Evolutionary conservation across 306 rosid genomes (phyloP), one percentile per base, ranked within the genome.

Genomic region (Hippophae tibetana): DNA sequence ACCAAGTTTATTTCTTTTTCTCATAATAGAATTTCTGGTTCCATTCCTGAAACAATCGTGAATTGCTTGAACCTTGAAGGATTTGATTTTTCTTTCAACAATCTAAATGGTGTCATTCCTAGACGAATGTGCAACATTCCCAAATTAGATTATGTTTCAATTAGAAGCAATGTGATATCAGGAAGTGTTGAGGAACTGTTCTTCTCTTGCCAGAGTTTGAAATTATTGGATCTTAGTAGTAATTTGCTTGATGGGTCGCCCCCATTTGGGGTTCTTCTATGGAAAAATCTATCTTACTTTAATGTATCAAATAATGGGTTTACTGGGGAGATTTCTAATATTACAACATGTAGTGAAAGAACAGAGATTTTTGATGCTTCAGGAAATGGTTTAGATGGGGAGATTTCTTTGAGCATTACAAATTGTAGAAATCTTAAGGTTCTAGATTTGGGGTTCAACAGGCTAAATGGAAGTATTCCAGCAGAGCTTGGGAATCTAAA

Each of bases 81-180:
- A 11, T 86, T 88, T 79, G 99, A 93, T 79, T 84, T 93, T 73
- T 93, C 97, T 11, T 84, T 79, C 78, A 93, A 93, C 68, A 81
- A 84, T 70, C 84, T 88, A 25, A 86, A 74, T 4, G 94, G 99
- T 55, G 79, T 58, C 65, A 73, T 93, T 60, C 97, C 99, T 61
- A 59, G 62, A 8, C 42, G 67, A 44, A 47, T 86, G 14, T 93
- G 97, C 60, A 78, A 66, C 56, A 86, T 93, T 80, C 89, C 89
- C 3, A 75, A 73, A 60, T 76, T 93, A 40, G 84, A 82, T 38
- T 88, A 78, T 65, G 69, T 93, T 48, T 80, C 92, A 11, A 49
- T 93, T 50, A 78, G 90, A 80, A 72, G 75, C 82, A 93, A 93
- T 86, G 81, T 66, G 41, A 64, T 93, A 44, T 80, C 93, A 38